A percentile compares a stretch with the other conserved stretches of the same genome.
Conservation (phyloP, 1,284 basidiomycete species). For the Dichomitus squalens region DNA sequence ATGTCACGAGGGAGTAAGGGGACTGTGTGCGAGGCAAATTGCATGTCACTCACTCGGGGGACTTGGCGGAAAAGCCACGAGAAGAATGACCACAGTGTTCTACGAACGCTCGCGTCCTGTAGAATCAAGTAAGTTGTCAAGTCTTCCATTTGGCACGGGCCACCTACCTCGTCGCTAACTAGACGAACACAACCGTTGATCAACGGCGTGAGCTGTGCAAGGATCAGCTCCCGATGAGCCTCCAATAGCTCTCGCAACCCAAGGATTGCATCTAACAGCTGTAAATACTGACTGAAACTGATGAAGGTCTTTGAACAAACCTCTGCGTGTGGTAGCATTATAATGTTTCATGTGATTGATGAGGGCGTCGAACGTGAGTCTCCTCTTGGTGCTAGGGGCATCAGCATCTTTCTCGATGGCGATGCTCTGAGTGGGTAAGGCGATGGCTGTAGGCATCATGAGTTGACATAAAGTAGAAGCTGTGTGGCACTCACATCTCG, state of each 20-base stretch:
- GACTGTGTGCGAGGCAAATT: background rate
- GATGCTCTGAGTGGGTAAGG: slow-evolving; percentile 86
- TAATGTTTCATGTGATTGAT: slow-evolving; percentile 85
- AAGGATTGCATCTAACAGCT: slow-evolving; percentile 68
- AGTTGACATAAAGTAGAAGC: background rate
- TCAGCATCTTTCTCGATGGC: slow-evolving; percentile 51
- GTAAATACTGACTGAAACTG: background rate
- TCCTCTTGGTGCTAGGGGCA: slow-evolving; percentile 74
- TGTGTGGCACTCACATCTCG: slow-evolving; percentile 65
- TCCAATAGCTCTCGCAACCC: slow-evolving; percentile 84
- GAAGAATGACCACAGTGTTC: slow-evolving; percentile 60
- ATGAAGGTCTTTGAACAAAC: slow-evolving; percentile 35
- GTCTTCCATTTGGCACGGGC: background rate
- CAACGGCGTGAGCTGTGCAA: slow-evolving; percentile 62
- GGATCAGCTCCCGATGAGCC: slow-evolving; percentile 59
- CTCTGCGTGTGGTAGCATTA: slow-evolving; percentile 74
- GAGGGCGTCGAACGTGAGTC: slow-evolving; percentile 80
- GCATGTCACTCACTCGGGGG: slow-evolving; percentile 47
- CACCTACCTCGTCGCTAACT: slow-evolving; percentile 78
- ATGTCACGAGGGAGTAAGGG: background rate
- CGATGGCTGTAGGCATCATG: slow-evolving; percentile 66
- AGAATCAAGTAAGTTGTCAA: background rate
- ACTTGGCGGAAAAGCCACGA: slow-evolving; percentile 75
- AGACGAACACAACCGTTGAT: slow-evolving; percentile 71
- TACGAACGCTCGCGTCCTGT: slow-evolving; percentile 69